Percentiles rank a stretch among this genome's conserved stretches.
Conservation (phyloP, 208 protist species). For the Trypanosoma avium region DNA sequence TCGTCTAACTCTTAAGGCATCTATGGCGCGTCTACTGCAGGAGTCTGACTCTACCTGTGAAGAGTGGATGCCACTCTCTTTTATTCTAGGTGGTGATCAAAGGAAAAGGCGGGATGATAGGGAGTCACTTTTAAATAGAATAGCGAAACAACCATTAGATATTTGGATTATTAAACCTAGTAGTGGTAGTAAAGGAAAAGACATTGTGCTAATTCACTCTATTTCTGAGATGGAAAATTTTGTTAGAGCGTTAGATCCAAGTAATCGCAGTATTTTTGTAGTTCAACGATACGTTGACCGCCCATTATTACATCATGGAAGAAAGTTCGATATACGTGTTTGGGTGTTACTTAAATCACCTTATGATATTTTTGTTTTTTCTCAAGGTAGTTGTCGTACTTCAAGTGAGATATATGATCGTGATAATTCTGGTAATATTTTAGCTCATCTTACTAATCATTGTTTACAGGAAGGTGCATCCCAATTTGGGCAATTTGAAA, state of each 20-base stretch:
- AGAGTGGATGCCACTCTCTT: slow-evolving; percentile 79
- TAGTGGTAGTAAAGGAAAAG: slow-evolving; percentile 73
- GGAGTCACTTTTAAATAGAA: slow-evolving; percentile 37
- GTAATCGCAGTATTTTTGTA: slow-evolving; percentile 51
- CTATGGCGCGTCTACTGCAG: slow-evolving; percentile 61
- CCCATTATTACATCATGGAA: slow-evolving; percentile 63
- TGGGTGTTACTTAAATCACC: slow-evolving; percentile 76
- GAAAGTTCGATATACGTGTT: slow-evolving; percentile 92
- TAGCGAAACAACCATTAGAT: slow-evolving; percentile 22
- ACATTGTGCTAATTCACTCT: slow-evolving; percentile 57
- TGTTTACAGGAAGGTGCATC: slow-evolving; percentile 66
- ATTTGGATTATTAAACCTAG: slow-evolving; percentile 91
- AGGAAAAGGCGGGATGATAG: slow-evolving; percentile 55
- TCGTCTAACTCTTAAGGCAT: slow-evolving; percentile 80
- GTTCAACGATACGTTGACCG: slow-evolving; percentile 87
- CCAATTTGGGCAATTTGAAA: slow-evolving; percentile 72
- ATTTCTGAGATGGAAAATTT: slow-evolving; percentile 35
- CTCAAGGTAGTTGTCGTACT: slow-evolving; percentile 84
- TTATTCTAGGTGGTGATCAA: slow-evolving; percentile 65
- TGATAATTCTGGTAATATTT: slow-evolving; percentile 40
- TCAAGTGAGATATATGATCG: slow-evolving; percentile 59
- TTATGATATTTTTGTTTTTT: slow-evolving; percentile 72
- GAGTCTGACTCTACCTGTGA: slow-evolving; percentile 38
- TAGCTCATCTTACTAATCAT: slow-evolving; percentile 90
- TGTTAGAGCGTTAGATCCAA: slow-evolving; percentile 34